These are phyloP conservation scores for Brassica cretica DNA, from an alignment of 345 rosid species.

Conservation along the genomic window DNA sequence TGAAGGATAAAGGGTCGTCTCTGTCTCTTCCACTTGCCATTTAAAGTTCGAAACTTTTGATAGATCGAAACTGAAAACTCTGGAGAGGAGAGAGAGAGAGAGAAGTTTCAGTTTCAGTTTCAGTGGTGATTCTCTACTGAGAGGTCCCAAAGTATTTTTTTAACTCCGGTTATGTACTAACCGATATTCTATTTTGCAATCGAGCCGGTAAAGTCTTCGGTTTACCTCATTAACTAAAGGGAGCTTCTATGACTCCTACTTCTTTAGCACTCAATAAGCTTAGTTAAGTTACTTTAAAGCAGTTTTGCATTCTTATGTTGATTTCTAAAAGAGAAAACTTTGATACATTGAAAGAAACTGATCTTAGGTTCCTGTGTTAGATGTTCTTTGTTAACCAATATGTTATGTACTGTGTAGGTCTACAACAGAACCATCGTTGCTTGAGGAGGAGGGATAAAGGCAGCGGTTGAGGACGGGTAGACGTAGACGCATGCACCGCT, in stretches of 20 bases:
- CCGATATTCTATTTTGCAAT: constrained; percentile 12
- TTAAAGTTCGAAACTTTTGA: constrained; percentile 22
- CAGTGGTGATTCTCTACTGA: constrained; percentile 1
- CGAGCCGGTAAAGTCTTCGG: constrained; percentile 1
- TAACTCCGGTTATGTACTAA: constrained; percentile 4
- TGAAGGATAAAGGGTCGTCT: constrained; percentile 57
- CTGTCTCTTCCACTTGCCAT: constrained; percentile 69
- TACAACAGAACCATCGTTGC: too few relatives aligned
- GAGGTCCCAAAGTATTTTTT: neutral
- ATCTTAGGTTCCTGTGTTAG: neutral
- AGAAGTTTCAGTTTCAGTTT: constrained; percentile 22
- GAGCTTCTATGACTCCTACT: too few relatives aligned
- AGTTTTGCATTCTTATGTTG: neutral
- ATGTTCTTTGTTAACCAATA: neutral
- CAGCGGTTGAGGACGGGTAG: too few relatives aligned
- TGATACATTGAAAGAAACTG: too few relatives aligned
- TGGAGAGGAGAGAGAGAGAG: neutral
- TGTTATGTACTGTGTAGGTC: neutral
- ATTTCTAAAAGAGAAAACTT: neutral
- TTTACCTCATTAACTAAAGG: neutral
- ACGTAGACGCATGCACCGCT: too few relatives aligned
- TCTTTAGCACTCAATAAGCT: too few relatives aligned
- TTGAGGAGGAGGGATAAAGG: too few relatives aligned
- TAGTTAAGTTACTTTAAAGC: neutral
- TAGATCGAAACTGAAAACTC: constrained; percentile 32